Base-by-base conservation (phyloP, 108 stramenopile species). In the Pseudonitzschia multiseries region DNA sequence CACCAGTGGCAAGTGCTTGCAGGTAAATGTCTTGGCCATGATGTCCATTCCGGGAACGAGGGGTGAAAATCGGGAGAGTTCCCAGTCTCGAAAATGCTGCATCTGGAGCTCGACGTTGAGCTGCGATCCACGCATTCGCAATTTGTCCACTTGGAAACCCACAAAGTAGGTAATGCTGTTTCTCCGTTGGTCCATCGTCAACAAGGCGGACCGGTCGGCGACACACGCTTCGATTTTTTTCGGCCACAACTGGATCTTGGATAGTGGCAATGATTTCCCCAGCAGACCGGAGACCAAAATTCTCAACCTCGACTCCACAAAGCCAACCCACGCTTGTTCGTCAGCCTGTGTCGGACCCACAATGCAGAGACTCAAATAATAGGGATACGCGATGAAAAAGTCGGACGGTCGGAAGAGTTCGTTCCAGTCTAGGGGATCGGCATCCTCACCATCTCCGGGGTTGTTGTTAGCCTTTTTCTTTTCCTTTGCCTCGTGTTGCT, bases 301-400 rank as follows among this genome's bases (percentile, higher is more conserved):
- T 15, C 97, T 85, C 56, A 98, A 77, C 54, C 98, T 81, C 22
- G 96, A 95, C 72, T 96, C 96, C 0, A 98, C 89, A 76, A 93
- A 98, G 44, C 94, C 97, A 48, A 79, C 82, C 97, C 97, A 99
- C 14, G 89, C 79, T 79, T 97, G 85, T 31, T 91, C 94, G 65
- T 97, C 96, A 12, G 80, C 76, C 68, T 93, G 86, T n/a, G 88
- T 87, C 8, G 92, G 90, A 22, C 92, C 98, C 44, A 93, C 90
- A 52, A 97, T 95, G 71, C 96, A 94, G 36, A 98, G 63, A 44
- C 92, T 95, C 50, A 99, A 68, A 81, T 99, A 99, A 59, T 94
- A 81, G 21, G 94, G 92, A 73, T 98, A 99, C 22, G 84, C 74
- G 76, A 97, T 88, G 74, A 98, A 99, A 70, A 99, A 99, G 65